Evolutionary conservation across 2,329 filamentous ascomycete species (phyloP).

Genomic region (Karstenula rhodostoma): DNA sequence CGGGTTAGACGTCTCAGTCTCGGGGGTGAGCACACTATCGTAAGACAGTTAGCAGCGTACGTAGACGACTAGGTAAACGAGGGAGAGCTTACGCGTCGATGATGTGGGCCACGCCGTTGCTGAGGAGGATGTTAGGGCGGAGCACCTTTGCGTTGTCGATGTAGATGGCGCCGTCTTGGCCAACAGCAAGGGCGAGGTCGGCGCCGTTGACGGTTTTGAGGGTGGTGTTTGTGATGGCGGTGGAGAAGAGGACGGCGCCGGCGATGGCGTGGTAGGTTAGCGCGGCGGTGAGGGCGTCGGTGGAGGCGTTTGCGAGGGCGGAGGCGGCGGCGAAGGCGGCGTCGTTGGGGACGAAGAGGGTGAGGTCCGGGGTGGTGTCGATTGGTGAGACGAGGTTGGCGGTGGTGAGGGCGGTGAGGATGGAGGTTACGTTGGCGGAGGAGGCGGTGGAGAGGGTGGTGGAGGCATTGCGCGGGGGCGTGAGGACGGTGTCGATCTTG

Average conservation of each 20-base stretch:
- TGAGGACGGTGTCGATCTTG: conserved; percentile 14
- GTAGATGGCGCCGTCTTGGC: conserved; percentile 1
- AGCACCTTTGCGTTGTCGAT: conserved; percentile 9
- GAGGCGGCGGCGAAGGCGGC: conserved; percentile 5
- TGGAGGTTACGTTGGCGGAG: not conserved
- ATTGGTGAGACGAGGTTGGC: not conserved
- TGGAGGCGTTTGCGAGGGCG: conserved; percentile 7
- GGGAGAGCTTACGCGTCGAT: conserved; percentile 2
- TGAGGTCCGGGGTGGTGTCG: conserved; percentile 1
- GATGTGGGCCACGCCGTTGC: conserved; percentile 8
- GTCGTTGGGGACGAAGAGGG: conserved; percentile 11
- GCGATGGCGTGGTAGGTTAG: conserved; percentile 9
- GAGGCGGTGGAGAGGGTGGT: not conserved
- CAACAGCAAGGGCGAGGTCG: conserved; percentile 2
- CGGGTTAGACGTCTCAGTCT: not conserved
- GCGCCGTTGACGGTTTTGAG: conserved; percentile 1
- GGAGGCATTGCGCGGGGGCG: conserved; percentile 1
- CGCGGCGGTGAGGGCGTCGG: conserved; percentile 1
- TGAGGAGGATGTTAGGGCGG: conserved; percentile 1
- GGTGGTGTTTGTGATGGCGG: conserved; percentile 8
- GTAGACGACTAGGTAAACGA: not conserved
- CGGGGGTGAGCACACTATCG: conserved; percentile 11
- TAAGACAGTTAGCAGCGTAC: not conserved
- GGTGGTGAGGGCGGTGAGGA: not conserved
- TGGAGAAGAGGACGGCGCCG: conserved; percentile 4